These are phyloP conservation scores for Groenewaldozyma auringiensis DNA, from an alignment of 1,139 yeast species.

Conservation along the genomic window DNA sequence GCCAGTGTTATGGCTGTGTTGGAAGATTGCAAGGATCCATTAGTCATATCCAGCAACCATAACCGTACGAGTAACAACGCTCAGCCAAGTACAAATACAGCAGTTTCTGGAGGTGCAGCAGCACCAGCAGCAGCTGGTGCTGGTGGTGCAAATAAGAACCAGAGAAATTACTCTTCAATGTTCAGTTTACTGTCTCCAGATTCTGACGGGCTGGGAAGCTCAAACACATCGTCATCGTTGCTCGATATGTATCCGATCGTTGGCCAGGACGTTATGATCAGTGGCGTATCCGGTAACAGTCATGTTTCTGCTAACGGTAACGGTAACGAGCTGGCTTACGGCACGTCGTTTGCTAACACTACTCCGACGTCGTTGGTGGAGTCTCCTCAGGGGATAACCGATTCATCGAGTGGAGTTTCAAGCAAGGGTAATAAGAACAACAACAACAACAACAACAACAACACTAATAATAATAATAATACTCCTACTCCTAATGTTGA, in stretches of 20 bases:
- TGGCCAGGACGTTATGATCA: constrained; percentile 1
- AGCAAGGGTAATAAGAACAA: not conserved
- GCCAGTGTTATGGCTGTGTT: not conserved
- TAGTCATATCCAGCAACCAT: not conserved
- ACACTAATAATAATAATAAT: not conserved
- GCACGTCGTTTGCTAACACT: not conserved
- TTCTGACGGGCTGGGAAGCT: constrained; percentile 7
- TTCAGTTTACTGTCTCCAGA: constrained; percentile 10
- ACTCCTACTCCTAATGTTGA: not conserved
- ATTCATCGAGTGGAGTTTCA: not conserved
- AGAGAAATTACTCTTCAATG: not conserved
- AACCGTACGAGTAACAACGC: not conserved
- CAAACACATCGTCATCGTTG: not conserved
- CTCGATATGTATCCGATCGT: not conserved
- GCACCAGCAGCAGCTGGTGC: constrained; percentile 4
- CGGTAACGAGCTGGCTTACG: not conserved
- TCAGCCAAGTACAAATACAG: constrained; percentile 1
- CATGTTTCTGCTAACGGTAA: not conserved
- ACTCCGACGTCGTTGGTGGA: constrained; percentile 2
- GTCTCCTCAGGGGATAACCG: not conserved
- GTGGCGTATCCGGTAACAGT: not conserved
- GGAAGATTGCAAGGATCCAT: not conserved
- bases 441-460: not conserved
- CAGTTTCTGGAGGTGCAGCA: constrained; percentile 5
- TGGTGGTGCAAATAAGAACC: not conserved